Evolutionary conservation across 495 filamentous ascomycete species (phyloP).

Genomic region (Talaromyces trachyspermus): DNA sequence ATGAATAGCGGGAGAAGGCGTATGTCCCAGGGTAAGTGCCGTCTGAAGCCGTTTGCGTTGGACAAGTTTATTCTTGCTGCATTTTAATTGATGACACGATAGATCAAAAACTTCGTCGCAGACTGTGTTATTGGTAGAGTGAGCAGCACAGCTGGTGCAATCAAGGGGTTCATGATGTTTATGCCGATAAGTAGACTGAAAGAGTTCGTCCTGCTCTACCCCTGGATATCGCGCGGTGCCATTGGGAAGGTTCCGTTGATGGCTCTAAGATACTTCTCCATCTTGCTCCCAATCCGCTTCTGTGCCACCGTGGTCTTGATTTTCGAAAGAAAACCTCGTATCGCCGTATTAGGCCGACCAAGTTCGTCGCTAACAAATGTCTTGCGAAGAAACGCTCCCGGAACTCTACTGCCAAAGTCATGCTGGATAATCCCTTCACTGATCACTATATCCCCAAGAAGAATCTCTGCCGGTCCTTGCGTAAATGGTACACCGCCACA

Average conservation of each 20-base stretch:
- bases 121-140: conserved; percentile 4
- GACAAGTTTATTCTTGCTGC: conserved; percentile 7
- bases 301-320: conserved; percentile 19
- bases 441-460: conserved; percentile 40
- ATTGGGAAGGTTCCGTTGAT: not conserved
- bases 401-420: conserved; percentile 27
- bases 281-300: conserved; percentile 8
- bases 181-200: conserved; percentile 11
- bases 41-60: conserved; percentile 2
- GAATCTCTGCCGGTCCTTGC: conserved; percentile 12
- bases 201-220: conserved; percentile 14
- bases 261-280: conserved; percentile 7
- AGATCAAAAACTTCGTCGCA: conserved; percentile 6
- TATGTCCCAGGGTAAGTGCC: not conserved
- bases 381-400: conserved; percentile 19
- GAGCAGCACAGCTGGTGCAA: not conserved
- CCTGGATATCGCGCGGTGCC: conserved; percentile 12
- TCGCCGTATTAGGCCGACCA: conserved; percentile 14
- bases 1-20: not conserved
- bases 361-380: conserved; percentile 21
- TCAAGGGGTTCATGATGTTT: conserved; percentile 8
- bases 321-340: conserved; percentile 8
- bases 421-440: conserved; percentile 31
- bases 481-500: conserved; percentile 21
- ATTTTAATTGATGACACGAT: conserved; percentile 10